Evolutionary conservation across 306 rosid species (phyloP), one percentile per base, ranked within the genome.

Genomic region (Cyamopsis tetragonoloba): DNA sequence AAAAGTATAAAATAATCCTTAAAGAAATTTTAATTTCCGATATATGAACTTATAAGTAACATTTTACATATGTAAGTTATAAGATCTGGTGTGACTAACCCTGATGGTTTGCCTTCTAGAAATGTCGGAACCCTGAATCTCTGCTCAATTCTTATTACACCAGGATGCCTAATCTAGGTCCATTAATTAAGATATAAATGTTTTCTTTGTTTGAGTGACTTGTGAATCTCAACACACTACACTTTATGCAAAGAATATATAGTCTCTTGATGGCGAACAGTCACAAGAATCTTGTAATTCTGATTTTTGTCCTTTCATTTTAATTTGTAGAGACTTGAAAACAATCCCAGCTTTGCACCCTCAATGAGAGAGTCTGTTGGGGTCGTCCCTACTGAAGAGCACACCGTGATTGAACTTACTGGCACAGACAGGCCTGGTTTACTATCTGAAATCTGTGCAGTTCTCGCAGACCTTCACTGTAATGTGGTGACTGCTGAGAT

Each of bases 361-460:
- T 86, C 97, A 3, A n/a, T 80, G 68, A 86, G 89, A 83, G 95
- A 84, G 34, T 81, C 90, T 11, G 96, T 93, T 18, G 99, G 97
- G 22, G 88, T 93, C 12, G 87, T 86, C 68, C 97, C 88, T 47
- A 86, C 89, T 1, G 96, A 90, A 79, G 99, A 88, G 72, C 90
- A 93, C 80, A 93, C 99, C 34, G 86, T 88, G 20, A 80, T 93
- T 51, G 99, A 93, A 73, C 99, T 93, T 26, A 83, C 90, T 2
- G 99, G 99, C 38, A 90, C 85, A 0, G 99, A 93, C 82, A 79
- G 97, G 56, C 96, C 99, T 9, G 99, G 99, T 27, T 84, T 93
- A 71, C 84, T 93, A 67, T 93, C 99, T 19, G 99, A 90, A 85
- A 82, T 93, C 20, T 90, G 92, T 80, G 99, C 99, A 0, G 95